phyloP scores from a whole-genome alignment of 345 rosid genomes.

The Pelargonium nanum region DNA sequence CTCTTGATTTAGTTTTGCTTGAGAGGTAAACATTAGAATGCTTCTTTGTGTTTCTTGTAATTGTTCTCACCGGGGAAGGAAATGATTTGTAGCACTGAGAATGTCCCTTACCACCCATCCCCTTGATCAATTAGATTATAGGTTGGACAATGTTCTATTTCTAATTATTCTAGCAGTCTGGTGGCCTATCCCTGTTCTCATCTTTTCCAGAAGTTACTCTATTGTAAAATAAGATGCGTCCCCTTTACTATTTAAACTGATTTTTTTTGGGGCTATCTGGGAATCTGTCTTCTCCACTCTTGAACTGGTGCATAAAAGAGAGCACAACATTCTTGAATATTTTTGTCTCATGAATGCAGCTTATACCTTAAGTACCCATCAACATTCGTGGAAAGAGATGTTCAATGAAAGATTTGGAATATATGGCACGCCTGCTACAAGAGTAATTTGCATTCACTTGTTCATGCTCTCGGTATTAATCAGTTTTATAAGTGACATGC shows the following conservation, averaged over 20 bases:
- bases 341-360: constrained; percentile 96
- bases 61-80: not conserved
- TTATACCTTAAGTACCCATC: constrained; percentile 71
- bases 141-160: not conserved
- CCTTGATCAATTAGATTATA: not conserved
- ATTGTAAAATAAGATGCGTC: not conserved
- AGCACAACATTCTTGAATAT: constrained; percentile 60
- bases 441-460: constrained; percentile 96
- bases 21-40: too few species aligned
- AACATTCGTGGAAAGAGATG: constrained; percentile 89
- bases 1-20: too few species aligned
- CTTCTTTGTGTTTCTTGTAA: not conserved
- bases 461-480: constrained; percentile 98
- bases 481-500: constrained; percentile 99
- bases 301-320: constrained; percentile 28
- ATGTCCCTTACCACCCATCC: not conserved
- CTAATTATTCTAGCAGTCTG: not conserved
- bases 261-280: too few species aligned
- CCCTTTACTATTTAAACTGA: constrained; percentile 9
- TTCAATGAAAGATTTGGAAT: constrained; percentile 88
- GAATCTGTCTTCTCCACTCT: constrained; percentile 27
- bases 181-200: not conserved
- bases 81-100: not conserved
- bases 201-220: not conserved
- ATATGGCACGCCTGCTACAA: constrained; percentile 85